Evolutionary conservation across 164 flowering plant species (phyloP), one percentile per base, ranked within the genome.

Genomic region (Sedum album): DNA sequence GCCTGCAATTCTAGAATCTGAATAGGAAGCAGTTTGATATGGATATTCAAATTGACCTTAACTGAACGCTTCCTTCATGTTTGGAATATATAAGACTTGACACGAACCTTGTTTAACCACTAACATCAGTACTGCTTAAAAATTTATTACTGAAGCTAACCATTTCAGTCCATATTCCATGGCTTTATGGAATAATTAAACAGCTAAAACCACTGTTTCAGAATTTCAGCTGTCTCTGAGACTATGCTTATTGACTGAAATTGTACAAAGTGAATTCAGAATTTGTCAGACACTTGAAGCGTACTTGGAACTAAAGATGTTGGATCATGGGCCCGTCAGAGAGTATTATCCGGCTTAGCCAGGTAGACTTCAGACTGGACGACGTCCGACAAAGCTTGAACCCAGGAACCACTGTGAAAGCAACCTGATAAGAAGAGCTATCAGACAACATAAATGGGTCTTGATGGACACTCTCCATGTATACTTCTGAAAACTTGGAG

Each of bases 301-400:
- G 2, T 23, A 25, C 9, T 23, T 10, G 13, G 10, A 9, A 25
- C 5, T 55, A 8, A 55, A 57, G 62, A 28, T 11, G 62, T 57
- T 57, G 31, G 31, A 26, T 17, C 1, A 57, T 3, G 62, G 25
- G 3, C 33, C 4, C 17, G 23, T 57, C 33, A 57, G 62, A 26
- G 61, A 57, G 33, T 57, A 11, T 57, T 15, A 0, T 21, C 33
- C 1, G 31, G 62, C 31, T 57, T 28, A 30, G 62, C 13, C 20
- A 57, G 31, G 62, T 28, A 57, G 20, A 57, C 62, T 57, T 57
- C 33, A 28, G 33, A 11, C 62, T 57, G 62, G 20, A 57, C n/a
- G 33, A 57, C 28, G 33, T 57, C 0, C 23, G 62, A 8, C 62
- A 26, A 57, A 57, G 33, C 18, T 57, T 30, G 6, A 57, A 57